phyloP scores from a whole-genome alignment of 257 asterid genomes.

The Nicotiana benthamiana region DNA sequence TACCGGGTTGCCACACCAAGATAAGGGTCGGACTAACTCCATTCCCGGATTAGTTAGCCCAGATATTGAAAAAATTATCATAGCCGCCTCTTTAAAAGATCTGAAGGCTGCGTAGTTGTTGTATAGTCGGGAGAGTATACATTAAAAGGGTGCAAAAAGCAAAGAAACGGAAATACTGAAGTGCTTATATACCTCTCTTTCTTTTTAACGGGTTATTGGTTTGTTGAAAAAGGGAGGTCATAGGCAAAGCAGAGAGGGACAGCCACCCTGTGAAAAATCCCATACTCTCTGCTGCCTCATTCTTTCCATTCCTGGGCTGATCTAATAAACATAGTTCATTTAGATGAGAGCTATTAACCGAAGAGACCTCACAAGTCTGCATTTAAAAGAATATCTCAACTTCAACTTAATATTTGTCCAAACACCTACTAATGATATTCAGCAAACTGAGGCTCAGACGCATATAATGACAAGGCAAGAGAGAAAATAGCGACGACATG shows the following conservation, averaged over 20 bases:
- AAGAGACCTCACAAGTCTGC: too few relatives aligned
- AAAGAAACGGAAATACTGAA: background rate
- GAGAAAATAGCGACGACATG: constrained; percentile 2
- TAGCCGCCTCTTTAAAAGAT: too few relatives aligned
- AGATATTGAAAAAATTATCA: background rate
- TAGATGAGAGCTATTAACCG: too few relatives aligned
- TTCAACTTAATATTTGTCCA: too few relatives aligned
- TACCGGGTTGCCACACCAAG: constrained; percentile 37
- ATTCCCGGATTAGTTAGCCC: background rate
- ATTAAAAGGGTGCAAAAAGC: background rate
- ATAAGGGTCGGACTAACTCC: constrained; percentile 21
- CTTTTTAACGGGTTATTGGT: constrained; percentile 9
- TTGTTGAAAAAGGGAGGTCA: background rate
- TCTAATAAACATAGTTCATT: background rate
- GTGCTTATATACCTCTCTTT: background rate
- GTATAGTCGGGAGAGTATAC: background rate
- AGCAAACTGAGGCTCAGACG: constrained; percentile 12
- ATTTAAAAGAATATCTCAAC: too few relatives aligned
- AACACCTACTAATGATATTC: too few relatives aligned
- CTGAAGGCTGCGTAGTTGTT: too few relatives aligned
- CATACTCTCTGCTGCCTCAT: constrained; percentile 4
- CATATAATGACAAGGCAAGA: background rate
- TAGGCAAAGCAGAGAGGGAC: constrained; percentile 37
- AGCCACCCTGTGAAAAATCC: constrained; percentile 39
- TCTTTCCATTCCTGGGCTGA: background rate